Evolutionary conservation across 2,329 filamentous ascomycete species (phyloP), one percentile per base, ranked within the genome.

Genomic region (Coccinonectria pachysandricola): DNA sequence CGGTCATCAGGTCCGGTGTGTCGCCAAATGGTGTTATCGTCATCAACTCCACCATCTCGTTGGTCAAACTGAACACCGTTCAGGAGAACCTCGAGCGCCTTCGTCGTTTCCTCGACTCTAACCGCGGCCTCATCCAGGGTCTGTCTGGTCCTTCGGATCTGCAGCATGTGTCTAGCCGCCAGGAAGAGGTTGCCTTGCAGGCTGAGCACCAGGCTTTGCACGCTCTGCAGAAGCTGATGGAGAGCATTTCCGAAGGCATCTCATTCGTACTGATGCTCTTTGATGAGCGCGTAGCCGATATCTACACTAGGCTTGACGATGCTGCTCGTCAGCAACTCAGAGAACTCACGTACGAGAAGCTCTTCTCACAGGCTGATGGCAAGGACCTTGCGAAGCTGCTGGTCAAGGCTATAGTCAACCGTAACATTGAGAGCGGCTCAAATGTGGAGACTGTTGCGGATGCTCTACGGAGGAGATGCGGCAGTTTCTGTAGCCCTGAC

Each of bases 381-480:
- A 85, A 85, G 43, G 85, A 94, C 8, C 71, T 96, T 13, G 92
- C 88, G 3, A 95, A 94, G 54, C 72, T 94, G 29, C 66, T 98
- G 2, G 91, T 98, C 30, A 98, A 96, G 54, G 86, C 88, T 1
- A 96, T 98, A 46, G 91, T 98, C 28, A 96, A 96, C 53, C 78
- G 87, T 46, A 98, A 94, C 53, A 98, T 98, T 43, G 82, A 88
- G 31, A 94, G 85, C 46, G 91, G 92, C 7, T 88, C 87, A 4
- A 98, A 96, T 37, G 88, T 98, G 12, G 92, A 98, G 57, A 95
- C 87, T 0, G 86, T 98, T 13, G 88, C 91, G 0, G 91, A 98
- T 54, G 85, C 87, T n/a, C 62, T 98, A 25, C 74, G 91, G 23
- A 71, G 91, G 43, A 75, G 87, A 43, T 98, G 91, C 43, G 92